phyloP scores from a whole-genome alignment of 2,329 filamentous ascomycete genomes.

The Calycina herbarum region DNA sequence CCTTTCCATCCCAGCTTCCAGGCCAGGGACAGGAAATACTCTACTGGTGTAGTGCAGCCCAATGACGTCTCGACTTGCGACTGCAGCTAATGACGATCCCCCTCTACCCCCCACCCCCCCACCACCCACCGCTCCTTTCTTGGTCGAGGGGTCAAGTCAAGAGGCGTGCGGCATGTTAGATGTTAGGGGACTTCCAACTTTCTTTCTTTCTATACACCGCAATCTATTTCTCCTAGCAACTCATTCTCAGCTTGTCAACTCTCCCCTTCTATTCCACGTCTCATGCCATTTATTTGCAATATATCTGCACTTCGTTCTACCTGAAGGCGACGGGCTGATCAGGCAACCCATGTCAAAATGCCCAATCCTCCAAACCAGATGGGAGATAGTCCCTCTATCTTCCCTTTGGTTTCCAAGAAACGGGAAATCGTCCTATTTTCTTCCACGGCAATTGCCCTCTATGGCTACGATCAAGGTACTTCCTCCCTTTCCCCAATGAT shows the following conservation, averaged over 20 bases:
- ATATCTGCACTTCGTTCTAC: neutral
- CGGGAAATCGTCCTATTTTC: conserved; percentile 41
- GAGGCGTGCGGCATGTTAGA: no score
- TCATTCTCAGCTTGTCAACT: neutral
- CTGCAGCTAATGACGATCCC: conserved; percentile 5
- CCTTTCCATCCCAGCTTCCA: no score
- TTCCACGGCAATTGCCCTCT: conserved; percentile 54
- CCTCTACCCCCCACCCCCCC: neutral
- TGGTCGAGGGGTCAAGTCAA: neutral
- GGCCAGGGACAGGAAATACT: no score
- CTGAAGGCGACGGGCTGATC: neutral
- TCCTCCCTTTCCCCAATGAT: neutral
- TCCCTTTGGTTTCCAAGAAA: conserved; percentile 38
- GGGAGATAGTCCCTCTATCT: conserved; percentile 25
- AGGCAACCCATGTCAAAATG: conserved; percentile 27
- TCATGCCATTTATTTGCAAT: neutral
- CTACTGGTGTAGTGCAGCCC: no score
- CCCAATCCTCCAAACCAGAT: conserved; percentile 35
- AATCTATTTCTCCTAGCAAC: neutral
- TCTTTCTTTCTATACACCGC: neutral
- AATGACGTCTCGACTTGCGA: conserved; percentile 20
- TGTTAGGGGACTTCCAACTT: conserved; percentile 2
- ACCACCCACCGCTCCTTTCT: neutral
- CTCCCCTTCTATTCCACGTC: neutral
- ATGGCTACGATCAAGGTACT: conserved; percentile 78